Percentiles rank a stretch among this genome's conserved stretches.
phyloP scores from a whole-genome alignment of 306 rosid species.

The Echinosophora koreensis region DNA sequence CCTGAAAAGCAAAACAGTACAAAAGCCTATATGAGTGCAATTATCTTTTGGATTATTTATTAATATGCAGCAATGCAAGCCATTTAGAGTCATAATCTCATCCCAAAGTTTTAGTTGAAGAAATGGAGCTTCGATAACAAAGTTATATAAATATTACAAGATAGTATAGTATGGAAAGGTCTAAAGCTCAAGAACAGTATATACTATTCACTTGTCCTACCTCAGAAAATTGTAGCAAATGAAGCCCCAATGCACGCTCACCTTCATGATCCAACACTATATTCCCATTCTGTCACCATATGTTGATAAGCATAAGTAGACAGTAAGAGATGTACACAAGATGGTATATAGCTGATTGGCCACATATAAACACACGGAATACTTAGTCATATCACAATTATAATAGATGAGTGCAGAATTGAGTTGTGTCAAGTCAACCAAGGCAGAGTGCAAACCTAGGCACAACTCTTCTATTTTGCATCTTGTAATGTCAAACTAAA shows the following conservation, averaged over 20 bases:
- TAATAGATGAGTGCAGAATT: background rate
- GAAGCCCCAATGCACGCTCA: constrained; percentile 87
- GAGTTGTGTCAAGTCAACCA: constrained; percentile 22
- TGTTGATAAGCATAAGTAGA: constrained; percentile 24
- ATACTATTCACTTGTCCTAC: constrained; percentile 51
- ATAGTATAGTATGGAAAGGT: constrained; percentile 1
- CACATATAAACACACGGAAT: background rate
- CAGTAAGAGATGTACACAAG: constrained; percentile 21
- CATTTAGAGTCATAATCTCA: background rate
- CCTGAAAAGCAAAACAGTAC: constrained; percentile 55
- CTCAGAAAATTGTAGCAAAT: constrained; percentile 93
- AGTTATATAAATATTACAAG: background rate
- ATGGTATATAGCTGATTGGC: constrained; percentile 27
- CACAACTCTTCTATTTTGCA: constrained; percentile 29
- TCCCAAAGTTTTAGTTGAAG: constrained; percentile 3
- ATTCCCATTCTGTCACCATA: constrained; percentile 61
- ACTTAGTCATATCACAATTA: constrained; percentile 7
- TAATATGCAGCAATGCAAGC: constrained; percentile 4
- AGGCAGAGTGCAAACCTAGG: constrained; percentile 12
- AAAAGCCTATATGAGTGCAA: constrained; percentile 8
- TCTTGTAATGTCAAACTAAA: constrained; percentile 14
- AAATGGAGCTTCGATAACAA: background rate
- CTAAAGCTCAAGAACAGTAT: constrained; percentile 34
- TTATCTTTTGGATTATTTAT: constrained; percentile 26
- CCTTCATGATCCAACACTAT: constrained; percentile 77